phyloP scores from a whole-genome alignment of 2,329 filamentous ascomycete species.

The Fusarium albosuccineum region DNA sequence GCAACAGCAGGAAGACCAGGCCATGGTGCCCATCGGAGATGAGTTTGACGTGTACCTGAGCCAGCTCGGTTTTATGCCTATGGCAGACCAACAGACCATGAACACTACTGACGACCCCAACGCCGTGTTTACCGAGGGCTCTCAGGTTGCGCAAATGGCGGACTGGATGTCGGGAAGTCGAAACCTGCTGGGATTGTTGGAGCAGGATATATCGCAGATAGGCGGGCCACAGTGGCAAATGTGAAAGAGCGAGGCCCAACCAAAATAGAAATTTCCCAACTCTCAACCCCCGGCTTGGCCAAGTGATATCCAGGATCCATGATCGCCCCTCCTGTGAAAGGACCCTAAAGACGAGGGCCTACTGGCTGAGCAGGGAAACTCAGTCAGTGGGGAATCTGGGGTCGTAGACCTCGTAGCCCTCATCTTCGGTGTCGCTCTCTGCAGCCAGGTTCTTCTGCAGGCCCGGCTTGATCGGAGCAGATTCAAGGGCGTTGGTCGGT shows the following conservation, averaged over 20 bases:
- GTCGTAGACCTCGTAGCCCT: constrained; percentile 78
- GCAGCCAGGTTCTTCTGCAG: constrained; percentile 44
- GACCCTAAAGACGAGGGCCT: no score
- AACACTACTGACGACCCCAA: constrained; percentile 32
- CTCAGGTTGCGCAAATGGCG: constrained; percentile 63
- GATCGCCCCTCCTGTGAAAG: no score
- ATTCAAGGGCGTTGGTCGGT: constrained; percentile 37
- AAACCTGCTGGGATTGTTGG: constrained; percentile 74
- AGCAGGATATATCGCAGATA: constrained; percentile 69
- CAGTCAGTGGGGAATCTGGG: constrained; percentile 71
- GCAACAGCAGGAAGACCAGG: constrained; percentile 60
- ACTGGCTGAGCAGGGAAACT: constrained; percentile 42
- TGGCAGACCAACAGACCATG: constrained; percentile 49
- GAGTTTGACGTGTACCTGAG: constrained; percentile 75
- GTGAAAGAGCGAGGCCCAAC: constrained; percentile 24
- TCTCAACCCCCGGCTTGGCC: neutral
- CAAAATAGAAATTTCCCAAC: constrained; percentile 14
- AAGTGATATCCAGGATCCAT: neutral
- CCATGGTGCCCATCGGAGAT: constrained; percentile 64
- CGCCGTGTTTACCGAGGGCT: constrained; percentile 41
- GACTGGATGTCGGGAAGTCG: constrained; percentile 77
- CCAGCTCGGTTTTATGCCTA: constrained; percentile 71
- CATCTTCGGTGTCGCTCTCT: constrained; percentile 77
- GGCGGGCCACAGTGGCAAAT: constrained; percentile 53
- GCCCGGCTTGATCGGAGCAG: constrained; percentile 34